Evolutionary conservation across 306 rosid species (phyloP), one percentile per base, ranked within the genome.

Genomic region (Cyamopsis tetragonoloba): DNA sequence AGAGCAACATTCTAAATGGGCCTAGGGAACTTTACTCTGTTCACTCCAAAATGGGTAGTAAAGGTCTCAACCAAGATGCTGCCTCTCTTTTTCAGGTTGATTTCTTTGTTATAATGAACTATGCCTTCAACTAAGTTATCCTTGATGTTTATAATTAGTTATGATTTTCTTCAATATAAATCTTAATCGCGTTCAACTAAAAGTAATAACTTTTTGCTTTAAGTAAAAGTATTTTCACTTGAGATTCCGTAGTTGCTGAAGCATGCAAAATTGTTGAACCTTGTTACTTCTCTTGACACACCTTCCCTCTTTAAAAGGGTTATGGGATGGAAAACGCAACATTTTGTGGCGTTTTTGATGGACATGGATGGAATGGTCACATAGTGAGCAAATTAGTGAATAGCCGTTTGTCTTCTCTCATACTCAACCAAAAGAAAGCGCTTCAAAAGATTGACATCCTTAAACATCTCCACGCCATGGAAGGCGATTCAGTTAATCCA

Each of bases 11-110:
- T 64, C 42, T 4, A 18, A 55, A 13, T 4, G 80, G 60, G 17
- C 14, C 12, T 79, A 55, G 14, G 12, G 63, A 46, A 5, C 70
- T 58, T 10, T 71, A 63, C 19, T 85, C 88, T 48, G 76, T 79
- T 31, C 68, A 59, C 69, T 70, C 95, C 18, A 73, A 58, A 39
- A 72, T 64, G 64, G 95, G 91, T 17, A 55, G 71, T 79, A 87
- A 85, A 83, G 88, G 90, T 6, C 43, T 83, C 11, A 87, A 87
- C 77, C 95, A 87, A 79, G 90, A 87, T 68, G 79, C 85, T 55
- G 95, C 86, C 23, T 68, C 80, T 50, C 69, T 76, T 54, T 71
- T 50, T 79, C 83, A 79, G 85, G 95, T 14, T 6, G 11, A 14
- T 37, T 37, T 8, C n/a, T 9, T 1, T 1, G 8, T 47, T 1